Base-by-base conservation (phyloP, 2,329 filamentous ascomycete genomes). In the Exophiala alcalophila region DNA sequence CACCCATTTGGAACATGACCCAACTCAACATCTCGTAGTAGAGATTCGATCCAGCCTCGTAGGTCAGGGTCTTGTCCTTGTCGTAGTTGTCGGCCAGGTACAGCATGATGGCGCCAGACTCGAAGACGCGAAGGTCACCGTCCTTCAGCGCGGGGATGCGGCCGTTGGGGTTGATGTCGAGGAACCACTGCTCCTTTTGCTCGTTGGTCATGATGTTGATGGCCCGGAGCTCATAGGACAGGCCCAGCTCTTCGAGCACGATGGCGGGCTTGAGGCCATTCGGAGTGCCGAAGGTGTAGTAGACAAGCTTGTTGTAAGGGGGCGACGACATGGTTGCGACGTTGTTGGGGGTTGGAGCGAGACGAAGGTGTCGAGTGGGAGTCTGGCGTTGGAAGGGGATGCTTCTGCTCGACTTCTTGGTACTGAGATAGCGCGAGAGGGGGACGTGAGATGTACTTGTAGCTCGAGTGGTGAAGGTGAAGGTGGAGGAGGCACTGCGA, bases 91-190 rank as follows among this genome's bases (percentile, higher is more conserved):
- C 61, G 26, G 56, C 59, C 8, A 74, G 59, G 41, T 73, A 74
- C 16, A 68, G 58, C 61, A 72, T 64, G 32, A 73, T 67, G 1
- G 67, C 61, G 5, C 66, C 68, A 32, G 65, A 66, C 48, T 73
- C 69, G 49, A 73, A 73, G 24, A 72, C 58, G 2, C 62, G 58
- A 54, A 64, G 50, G 1, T 55, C 47, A 26, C 60, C 59, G 52
- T 73, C 69, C 21, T 64, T 58, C 29, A 73, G 60, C 12, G 68
- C 70, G 12, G 69, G 70, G 39, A 72, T 71, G 25, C 69, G 65
- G 21, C 69, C 70, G 50, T 72, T 72, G n/a, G 69, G 70, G 44
- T 71, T 72, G 44, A 72, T 69, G 30, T 67, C 62, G 29, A 71
- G 49, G 53, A 65, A 73, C 67, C 68, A 71, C 2, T 57, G 53